phyloP scores from a whole-genome alignment of 257 asterid species.

The Penstemon barbatus region DNA sequence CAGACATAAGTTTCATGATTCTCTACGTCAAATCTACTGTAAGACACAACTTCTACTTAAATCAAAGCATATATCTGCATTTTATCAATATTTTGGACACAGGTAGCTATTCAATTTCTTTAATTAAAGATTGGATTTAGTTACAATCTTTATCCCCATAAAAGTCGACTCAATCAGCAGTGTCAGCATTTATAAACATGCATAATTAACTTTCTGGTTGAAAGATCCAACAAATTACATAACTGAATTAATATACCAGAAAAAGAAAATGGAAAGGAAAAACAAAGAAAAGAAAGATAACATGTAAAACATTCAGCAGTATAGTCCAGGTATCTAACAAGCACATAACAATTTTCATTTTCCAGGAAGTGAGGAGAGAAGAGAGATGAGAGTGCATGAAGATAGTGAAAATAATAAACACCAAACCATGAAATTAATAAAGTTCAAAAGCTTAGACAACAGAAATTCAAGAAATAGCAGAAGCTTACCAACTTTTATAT shows the following conservation, averaged over 20 bases:
- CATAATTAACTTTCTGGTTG: too few relatives aligned
- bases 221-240: neutral
- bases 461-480: conserved; percentile 16
- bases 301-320: neutral
- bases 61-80: neutral
- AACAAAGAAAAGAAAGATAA: neutral
- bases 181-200: too few relatives aligned
- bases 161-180: too few relatives aligned
- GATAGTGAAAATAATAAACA: conserved; percentile 16
- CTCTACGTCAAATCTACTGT: neutral
- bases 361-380: neutral
- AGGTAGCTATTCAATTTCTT: neutral
- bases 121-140: neutral
- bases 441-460: neutral
- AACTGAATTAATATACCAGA: too few relatives aligned
- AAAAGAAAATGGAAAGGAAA: too few relatives aligned
- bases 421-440: conserved; percentile 3
- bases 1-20: neutral
- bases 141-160: too few relatives aligned
- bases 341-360: too few relatives aligned
- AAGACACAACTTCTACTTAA: neutral
- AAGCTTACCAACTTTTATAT: conserved; percentile 74
- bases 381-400: neutral
- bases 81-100: neutral
- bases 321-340: neutral